These are phyloP conservation scores for Chrysoporthe austroafricana DNA, from an alignment of 2,329 filamentous ascomycete species.

Conservation along the genomic window DNA sequence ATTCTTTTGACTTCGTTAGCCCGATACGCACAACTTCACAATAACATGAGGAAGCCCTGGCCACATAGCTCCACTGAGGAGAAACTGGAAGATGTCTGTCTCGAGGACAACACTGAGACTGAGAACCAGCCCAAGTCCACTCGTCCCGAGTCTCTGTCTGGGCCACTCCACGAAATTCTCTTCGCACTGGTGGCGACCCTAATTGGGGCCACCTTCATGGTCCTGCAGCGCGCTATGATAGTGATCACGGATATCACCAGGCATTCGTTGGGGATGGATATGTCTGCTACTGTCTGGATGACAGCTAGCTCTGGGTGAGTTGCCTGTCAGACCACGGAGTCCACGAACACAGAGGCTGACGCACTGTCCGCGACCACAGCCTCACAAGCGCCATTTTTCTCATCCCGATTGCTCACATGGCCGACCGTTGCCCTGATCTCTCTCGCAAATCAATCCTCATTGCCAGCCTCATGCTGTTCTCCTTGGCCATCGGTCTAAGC, in stretches of 20 bases:
- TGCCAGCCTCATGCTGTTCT: conserved; percentile 36
- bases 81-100: conserved; percentile 9
- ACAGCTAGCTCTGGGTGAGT: conserved; percentile 12
- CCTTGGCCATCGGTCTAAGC: conserved; percentile 35
- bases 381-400: conserved; percentile 15
- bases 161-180: conserved; percentile 13
- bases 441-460: conserved; percentile 38
- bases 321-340: not conserved
- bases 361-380: not conserved
- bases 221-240: conserved; percentile 11
- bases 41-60: conserved; percentile 2
- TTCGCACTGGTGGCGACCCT: conserved; percentile 12
- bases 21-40: not conserved
- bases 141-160: conserved; percentile 1
- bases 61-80: not conserved
- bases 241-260: conserved; percentile 15
- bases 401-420: conserved; percentile 8
- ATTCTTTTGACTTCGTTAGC: not conserved
- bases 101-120: conserved; percentile 5
- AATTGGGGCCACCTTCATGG: conserved; percentile 8
- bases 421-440: conserved; percentile 2
- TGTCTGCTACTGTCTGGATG: conserved; percentile 11
- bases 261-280: conserved; percentile 13
- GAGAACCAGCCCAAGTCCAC: not conserved
- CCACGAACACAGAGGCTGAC: not conserved